These are phyloP conservation scores for Tarenaya hassleriana DNA, from an alignment of 345 rosid species.

Conservation along the genomic window DNA sequence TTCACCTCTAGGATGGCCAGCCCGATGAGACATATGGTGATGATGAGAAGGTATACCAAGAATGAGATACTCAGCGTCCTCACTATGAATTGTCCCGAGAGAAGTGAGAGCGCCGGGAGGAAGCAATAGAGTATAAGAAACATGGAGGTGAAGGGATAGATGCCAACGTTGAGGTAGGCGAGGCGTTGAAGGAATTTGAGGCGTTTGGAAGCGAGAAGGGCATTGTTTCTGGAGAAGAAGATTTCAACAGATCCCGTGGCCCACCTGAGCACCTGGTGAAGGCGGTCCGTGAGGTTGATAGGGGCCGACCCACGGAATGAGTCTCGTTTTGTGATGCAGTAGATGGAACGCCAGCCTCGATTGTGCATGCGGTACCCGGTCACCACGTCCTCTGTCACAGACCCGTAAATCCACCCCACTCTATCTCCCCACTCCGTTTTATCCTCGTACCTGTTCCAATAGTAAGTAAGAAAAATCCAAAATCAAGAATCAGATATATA, in stretches of 20 bases:
- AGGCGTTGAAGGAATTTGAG: constrained; percentile 82
- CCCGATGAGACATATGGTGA: constrained; percentile 55
- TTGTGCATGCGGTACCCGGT: constrained; percentile 98
- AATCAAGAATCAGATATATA: not conserved
- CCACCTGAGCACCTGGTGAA: constrained; percentile 94
- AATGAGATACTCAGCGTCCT: constrained; percentile 50
- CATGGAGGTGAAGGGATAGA: constrained; percentile 86
- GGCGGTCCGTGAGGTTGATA: constrained; percentile 84
- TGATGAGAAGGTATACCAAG: constrained; percentile 54
- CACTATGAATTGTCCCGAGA: constrained; percentile 85
- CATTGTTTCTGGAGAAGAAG: constrained; percentile 93
- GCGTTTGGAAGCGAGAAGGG: constrained; percentile 48
- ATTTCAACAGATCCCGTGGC: constrained; percentile 96
- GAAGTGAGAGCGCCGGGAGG: constrained; percentile 90
- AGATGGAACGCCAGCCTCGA: constrained; percentile 94
- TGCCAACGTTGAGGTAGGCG: constrained; percentile 81
- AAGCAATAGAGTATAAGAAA: constrained; percentile 87
- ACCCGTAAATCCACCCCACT: constrained; percentile 96
- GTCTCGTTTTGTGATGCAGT: constrained; percentile 82
- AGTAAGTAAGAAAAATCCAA: not conserved
- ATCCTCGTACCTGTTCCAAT: constrained; percentile 65
- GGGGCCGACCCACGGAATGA: constrained; percentile 93
- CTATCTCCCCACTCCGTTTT: constrained; percentile 98
- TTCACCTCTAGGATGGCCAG: constrained; percentile 79
- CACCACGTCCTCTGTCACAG: constrained; percentile 95